Conservation (phyloP, 495 filamentous ascomycete species). For the Neurospora sp. region DNA sequence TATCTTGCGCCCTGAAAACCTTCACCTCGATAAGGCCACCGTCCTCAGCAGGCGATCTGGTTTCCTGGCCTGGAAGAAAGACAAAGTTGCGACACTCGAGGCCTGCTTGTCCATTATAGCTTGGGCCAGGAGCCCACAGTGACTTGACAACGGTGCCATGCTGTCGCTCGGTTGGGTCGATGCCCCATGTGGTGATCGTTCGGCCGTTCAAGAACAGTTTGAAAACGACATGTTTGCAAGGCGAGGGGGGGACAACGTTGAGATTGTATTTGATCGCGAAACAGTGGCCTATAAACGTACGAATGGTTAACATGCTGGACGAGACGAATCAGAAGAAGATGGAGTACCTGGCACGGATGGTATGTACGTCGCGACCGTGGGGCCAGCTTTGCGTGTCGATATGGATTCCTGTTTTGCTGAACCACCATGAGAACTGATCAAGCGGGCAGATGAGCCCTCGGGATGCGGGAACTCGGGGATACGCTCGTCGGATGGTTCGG, state of each 20-base stretch:
- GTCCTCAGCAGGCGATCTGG: constrained; percentile 31
- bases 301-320: neutral
- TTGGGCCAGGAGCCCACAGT: constrained; percentile 30
- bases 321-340: neutral
- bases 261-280: constrained; percentile 37
- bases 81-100: constrained; percentile 34
- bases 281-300: constrained; percentile 23
- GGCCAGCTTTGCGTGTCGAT: constrained; percentile 23
- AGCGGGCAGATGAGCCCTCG: constrained; percentile 32
- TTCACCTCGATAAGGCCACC: constrained; percentile 43
- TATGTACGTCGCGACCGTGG: constrained; percentile 38
- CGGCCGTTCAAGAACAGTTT: constrained; percentile 42
- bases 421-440: constrained; percentile 13
- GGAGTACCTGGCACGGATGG: constrained; percentile 36
- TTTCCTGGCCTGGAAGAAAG: constrained; percentile 27
- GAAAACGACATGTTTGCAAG: constrained; percentile 35
- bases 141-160: constrained; percentile 31
- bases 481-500: constrained; percentile 17
- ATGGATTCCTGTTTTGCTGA: constrained; percentile 6
- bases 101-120: constrained; percentile 15
- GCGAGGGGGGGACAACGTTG: constrained; percentile 13
- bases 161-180: constrained; percentile 18
- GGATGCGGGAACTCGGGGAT: constrained; percentile 43
- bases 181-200: constrained; percentile 37
- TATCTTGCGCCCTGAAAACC: constrained; percentile 36